Evolutionary conservation across 257 asterid genomes (phyloP), one percentile per base, ranked within the genome.

Genomic region (Verbena officinalis): DNA sequence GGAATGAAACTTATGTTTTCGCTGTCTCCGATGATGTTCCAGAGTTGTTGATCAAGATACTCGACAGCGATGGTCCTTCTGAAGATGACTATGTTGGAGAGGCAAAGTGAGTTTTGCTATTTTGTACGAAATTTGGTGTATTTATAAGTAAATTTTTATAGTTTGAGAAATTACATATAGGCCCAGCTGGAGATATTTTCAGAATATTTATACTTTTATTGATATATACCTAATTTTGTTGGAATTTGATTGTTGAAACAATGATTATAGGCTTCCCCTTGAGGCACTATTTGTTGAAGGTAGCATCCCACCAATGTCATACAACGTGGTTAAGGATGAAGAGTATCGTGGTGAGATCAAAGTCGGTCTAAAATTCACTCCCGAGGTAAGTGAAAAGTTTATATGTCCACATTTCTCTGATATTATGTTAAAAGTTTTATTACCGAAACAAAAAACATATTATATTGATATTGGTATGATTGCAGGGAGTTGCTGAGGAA

Each of bases 1-100:
- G 91, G 91, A 84, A 84, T 27, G 91, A 84, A 61, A 82, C 58
- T 2, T 81, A 81, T 59, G 30, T 73, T 20, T 82, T 84, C 48
- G 24, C 71, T 12, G 44, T 84, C 31, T 65, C 86, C 11, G 81
- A 72, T 11, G 81, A 64, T 58, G 80, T 66, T 64, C 54, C 77
- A 0, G 88, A 84, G 52, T 52, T 84, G 43, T 14, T 43, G 21
- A 63, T 82, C 73, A 82, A 73, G 76, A 77, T 84, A 9, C 49
- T 84, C 76, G 91, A 84, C 65, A 82, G 88, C 70, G 88, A 81
- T 73, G 42, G 68, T 7, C 51, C 65, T 27, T 48, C 78, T 14
- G 62, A 44, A 0, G 88, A 84, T 61, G 91, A 84, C 62, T 13
- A 60, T 60, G 86, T 84, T 0, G 91, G 88, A 57, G 86, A 84